Conservation (phyloP, 2,329 filamentous ascomycete genomes). For the Aschersonia sp. region DNA sequence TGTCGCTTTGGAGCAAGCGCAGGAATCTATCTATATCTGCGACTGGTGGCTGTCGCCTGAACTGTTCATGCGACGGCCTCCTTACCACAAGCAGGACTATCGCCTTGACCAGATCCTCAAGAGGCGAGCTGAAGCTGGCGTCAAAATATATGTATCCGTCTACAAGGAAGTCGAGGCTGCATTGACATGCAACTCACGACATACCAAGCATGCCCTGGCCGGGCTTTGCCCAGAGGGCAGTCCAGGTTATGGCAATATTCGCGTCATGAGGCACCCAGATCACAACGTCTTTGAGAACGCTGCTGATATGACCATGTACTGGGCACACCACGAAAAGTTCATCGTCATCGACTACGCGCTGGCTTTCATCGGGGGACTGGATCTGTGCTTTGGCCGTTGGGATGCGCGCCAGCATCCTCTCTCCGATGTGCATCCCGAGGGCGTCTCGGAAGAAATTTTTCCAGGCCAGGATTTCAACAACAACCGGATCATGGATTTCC, state of each 20-base stretch:
- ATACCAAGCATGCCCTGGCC: conserved; percentile 79
- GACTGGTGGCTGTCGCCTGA: conserved; percentile 97
- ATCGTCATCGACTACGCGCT: conserved; percentile 84
- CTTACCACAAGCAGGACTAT: conserved; percentile 71
- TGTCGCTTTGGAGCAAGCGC: conserved; percentile 73
- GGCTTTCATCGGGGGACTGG: conserved; percentile 87
- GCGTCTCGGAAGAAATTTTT: conserved; percentile 71
- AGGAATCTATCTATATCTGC: conserved; percentile 86
- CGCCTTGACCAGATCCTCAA: conserved; percentile 78
- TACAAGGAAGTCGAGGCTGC: conserved; percentile 79
- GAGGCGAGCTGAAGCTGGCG: conserved; percentile 75
- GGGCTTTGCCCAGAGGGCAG: conserved; percentile 67
- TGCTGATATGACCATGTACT: conserved; percentile 93
- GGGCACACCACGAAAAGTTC: conserved; percentile 97
- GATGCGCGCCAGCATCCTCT: conserved; percentile 75
- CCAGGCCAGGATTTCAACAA: conserved; percentile 98
- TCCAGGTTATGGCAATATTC: conserved; percentile 78
- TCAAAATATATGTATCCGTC: conserved; percentile 86
- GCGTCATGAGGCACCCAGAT: conserved; percentile 79
- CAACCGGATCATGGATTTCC: conserved; percentile 90
- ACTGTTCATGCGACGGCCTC: conserved; percentile 71
- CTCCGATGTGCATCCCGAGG: conserved; percentile 75
- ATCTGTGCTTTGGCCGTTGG: conserved; percentile 93
- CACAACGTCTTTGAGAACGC: conserved; percentile 91
- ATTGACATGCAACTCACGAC: conserved; percentile 79